Conservation (phyloP, 768 basidiomycete genomes). For the Agaricus blazei region DNA sequence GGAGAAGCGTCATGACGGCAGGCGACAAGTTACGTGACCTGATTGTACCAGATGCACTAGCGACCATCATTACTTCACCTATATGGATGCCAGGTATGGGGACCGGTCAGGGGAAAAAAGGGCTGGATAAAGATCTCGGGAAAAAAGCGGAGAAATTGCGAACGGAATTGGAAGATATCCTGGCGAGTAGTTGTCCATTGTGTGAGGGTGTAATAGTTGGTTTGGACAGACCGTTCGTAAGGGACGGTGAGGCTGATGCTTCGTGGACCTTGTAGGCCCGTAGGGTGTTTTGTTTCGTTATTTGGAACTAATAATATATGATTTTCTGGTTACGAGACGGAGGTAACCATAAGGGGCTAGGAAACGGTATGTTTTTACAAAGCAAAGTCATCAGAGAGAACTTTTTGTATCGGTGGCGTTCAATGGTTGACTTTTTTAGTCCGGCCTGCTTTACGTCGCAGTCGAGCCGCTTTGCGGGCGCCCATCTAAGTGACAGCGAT, state of each 20-base stretch:
- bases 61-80: constrained; percentile 73
- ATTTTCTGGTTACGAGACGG: not conserved
- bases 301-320: not conserved
- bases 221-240: constrained; percentile 83
- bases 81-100: constrained; percentile 72
- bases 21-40: constrained; percentile 88
- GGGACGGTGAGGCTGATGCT: constrained; percentile 69
- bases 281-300: constrained; percentile 11
- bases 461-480: constrained; percentile 67
- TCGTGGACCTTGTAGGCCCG: constrained; percentile 66
- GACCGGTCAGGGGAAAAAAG: constrained; percentile 31
- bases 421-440: constrained; percentile 79
- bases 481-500: constrained; percentile 58
- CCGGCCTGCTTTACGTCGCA: constrained; percentile 67
- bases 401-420: constrained; percentile 14
- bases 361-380: not conserved
- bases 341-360: not conserved
- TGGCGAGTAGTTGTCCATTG: constrained; percentile 87
- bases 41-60: constrained; percentile 91
- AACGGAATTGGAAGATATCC: constrained; percentile 81
- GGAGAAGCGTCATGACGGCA: constrained; percentile 79
- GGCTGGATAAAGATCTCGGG: constrained; percentile 36
- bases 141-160: constrained; percentile 68
- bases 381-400: constrained; percentile 11
- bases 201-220: constrained; percentile 88